Percentiles rank a stretch among this genome's conserved stretches.
Evolutionary conservation across 192 early-diverging fungal genomes (phyloP).

Genomic region (Phlyctochytrium planicorne): DNA sequence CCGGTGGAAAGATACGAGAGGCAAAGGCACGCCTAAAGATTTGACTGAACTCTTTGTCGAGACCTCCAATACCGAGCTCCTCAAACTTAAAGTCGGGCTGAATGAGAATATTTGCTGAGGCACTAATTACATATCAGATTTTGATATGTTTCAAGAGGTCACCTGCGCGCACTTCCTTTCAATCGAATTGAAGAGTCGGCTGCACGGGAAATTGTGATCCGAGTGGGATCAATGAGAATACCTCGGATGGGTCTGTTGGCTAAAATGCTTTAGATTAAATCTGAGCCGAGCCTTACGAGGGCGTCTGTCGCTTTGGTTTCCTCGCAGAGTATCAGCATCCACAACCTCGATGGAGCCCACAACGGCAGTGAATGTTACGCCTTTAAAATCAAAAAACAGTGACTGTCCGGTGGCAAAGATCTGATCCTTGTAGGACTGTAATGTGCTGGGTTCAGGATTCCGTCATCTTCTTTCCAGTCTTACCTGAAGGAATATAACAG

Average conservation of each 20-base stretch:
- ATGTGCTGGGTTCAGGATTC: too few species aligned
- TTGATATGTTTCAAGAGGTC: slow-evolving; percentile 19
- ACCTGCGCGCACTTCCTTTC: slow-evolving; percentile 59
- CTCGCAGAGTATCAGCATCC: background rate
- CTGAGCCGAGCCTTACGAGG: background rate
- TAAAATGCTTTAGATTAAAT: background rate
- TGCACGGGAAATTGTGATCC: slow-evolving; percentile 68
- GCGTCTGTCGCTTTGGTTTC: background rate
- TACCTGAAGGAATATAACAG: slow-evolving; percentile 52
- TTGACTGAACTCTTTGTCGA: slow-evolving; percentile 88
- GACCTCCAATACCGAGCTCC: slow-evolving; percentile 96
- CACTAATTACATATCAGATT: slow-evolving; percentile 29
- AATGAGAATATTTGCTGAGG: slow-evolving; percentile 72
- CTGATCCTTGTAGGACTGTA: slow-evolving; percentile 72
- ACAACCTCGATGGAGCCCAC: background rate
- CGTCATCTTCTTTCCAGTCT: background rate
- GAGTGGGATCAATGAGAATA: slow-evolving; percentile 71
- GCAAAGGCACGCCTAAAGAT: slow-evolving; percentile 98
- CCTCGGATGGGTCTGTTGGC: slow-evolving; percentile 47
- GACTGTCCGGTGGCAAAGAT: slow-evolving; percentile 75
- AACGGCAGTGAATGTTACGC: slow-evolving; percentile 42
- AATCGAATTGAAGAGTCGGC: slow-evolving; percentile 75
- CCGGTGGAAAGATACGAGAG: slow-evolving; percentile 92
- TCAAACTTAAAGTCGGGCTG: slow-evolving; percentile 96
- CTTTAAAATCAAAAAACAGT: slow-evolving; percentile 81